A percentile compares a stretch with the other conserved stretches of the same genome.
Conservation (phyloP, 108 stramenopile genomes). For the Skeletonema grethae region DNA sequence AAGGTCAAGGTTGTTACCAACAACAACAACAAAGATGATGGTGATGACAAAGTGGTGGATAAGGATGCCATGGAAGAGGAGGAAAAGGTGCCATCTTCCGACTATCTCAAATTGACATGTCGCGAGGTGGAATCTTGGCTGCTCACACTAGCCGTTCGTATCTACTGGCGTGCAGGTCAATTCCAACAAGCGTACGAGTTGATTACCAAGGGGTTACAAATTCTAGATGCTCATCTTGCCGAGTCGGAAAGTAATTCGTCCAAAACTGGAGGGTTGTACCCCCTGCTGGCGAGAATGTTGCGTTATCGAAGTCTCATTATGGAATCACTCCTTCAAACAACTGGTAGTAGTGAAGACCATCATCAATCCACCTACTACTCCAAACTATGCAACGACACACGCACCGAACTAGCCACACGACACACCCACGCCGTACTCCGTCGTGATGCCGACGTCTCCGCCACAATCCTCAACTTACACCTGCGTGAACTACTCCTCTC, state of each 20-base stretch:
- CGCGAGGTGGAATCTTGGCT: slow-evolving; percentile 80
- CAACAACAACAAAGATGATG: too few relatives aligned
- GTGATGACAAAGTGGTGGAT: slow-evolving; percentile 9
- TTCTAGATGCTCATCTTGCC: slow-evolving; percentile 55
- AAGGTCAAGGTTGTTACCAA: neutral
- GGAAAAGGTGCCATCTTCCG: neutral
- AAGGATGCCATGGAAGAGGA: slow-evolving; percentile 15
- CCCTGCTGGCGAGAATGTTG: slow-evolving; percentile 77
- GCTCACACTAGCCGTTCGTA: slow-evolving; percentile 65
- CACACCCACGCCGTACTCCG: slow-evolving; percentile 79
- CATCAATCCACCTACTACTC: neutral
- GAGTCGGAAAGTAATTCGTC: slow-evolving; percentile 17
- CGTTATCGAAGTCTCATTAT: slow-evolving; percentile 74
- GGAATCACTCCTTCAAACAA: slow-evolving; percentile 22
- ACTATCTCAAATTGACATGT: slow-evolving; percentile 46
- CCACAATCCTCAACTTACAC: slow-evolving; percentile 84
- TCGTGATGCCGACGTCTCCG: slow-evolving; percentile 79
- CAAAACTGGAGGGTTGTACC: slow-evolving; percentile 62
- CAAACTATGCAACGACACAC: slow-evolving; percentile 21
- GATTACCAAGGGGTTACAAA: slow-evolving; percentile 52
- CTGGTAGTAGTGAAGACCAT: too few relatives aligned
- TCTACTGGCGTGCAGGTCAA: slow-evolving; percentile 60
- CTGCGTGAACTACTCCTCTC: slow-evolving; percentile 70
- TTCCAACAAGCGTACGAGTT: slow-evolving; percentile 51
- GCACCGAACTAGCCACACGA: slow-evolving; percentile 43